phyloP scores from a whole-genome alignment of 1,139 yeast species.

The Scheffersomyces stambukii region DNA sequence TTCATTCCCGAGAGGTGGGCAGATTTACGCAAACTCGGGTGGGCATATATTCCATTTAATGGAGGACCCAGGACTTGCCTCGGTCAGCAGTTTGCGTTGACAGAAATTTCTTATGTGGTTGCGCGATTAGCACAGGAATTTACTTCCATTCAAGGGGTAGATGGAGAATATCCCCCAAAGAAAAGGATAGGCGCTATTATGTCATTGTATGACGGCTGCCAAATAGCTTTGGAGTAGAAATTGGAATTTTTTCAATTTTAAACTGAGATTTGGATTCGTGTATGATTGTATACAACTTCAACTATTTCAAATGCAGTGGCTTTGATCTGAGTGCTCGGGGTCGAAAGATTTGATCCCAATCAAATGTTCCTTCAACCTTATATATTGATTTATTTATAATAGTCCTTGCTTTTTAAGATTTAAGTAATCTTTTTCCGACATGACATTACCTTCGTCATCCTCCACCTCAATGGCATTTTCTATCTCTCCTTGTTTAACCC shows the following conservation, averaged over 20 bases:
- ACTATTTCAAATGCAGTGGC: too few species aligned
- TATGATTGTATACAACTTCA: too few species aligned
- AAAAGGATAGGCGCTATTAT: constrained; percentile 19
- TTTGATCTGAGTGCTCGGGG: too few species aligned
- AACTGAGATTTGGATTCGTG: too few species aligned
- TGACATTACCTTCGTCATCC: constrained; percentile 89
- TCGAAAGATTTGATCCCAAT: background rate
- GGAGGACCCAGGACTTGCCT: constrained; percentile 34
- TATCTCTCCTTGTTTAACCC: constrained; percentile 35
- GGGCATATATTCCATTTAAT: constrained; percentile 28
- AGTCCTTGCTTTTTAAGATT: constrained; percentile 86
- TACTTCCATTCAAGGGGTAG: constrained; percentile 7
- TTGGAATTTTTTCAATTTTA: too few species aligned
- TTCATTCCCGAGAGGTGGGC: constrained; percentile 51
- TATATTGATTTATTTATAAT: constrained; percentile 17
- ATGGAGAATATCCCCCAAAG: constrained; percentile 16
- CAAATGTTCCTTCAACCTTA: too few species aligned
- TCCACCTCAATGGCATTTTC: constrained; percentile 77
- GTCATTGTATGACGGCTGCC: constrained; percentile 11
- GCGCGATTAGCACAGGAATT: constrained; percentile 30
- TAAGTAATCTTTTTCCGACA: constrained; percentile 76
- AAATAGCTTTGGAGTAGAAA: too few species aligned
- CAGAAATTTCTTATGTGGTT: constrained; percentile 29
- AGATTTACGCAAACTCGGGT: constrained; percentile 22
- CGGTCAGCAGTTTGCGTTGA: constrained; percentile 36